Evolutionary conservation across 2,329 filamentous ascomycete species (phyloP), one percentile per base, ranked within the genome.

Genomic region (Fusarium hainanense): DNA sequence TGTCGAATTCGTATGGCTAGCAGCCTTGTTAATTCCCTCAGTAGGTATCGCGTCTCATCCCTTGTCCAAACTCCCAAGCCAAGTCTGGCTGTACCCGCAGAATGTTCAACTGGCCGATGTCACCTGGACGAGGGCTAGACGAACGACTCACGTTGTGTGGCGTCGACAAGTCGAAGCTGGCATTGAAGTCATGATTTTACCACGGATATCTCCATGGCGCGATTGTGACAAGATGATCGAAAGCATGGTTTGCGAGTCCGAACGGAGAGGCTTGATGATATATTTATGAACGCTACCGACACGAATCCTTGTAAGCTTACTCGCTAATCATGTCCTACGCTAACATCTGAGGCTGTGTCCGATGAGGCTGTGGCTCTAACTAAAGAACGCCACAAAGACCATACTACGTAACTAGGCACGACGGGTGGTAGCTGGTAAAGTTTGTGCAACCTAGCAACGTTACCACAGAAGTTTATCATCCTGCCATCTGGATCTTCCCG

Each of bases 381-480:
- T 60, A 65, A 56, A 43, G 52, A 59, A 67, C 61, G 68, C 69
- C 67, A 71, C 57, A 63, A 44, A 42, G 34, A 30, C 25, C 46
- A 54, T 60, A 54, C 48, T 41, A 40, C 44, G 48, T 54, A 42
- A 51, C 20, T 34, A 18, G 32, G 28, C 30, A 28, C 18, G 27
- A 65, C 52, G 50, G 61, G 59, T 66, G 44, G 27, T 20, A 34
- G 42, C 25, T 48, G 46, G 59, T 61, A 68, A 55, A 56, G 27
- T 54, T 47, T 63, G 62, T 62, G 58, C 67, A 34, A 63, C 58
- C 60, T 63, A 42, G 60, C 58, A 74, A 74, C 71, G 71, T 74
- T 74, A 70, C 71, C 56, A 41, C 41, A 48, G 50, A 51, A 41
- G 58, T 58, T 41, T 44, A 57, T 30, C 30, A n/a, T 30, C 54